Conservation (phyloP, 106 monocot species). For the Agapanthus africanus region DNA sequence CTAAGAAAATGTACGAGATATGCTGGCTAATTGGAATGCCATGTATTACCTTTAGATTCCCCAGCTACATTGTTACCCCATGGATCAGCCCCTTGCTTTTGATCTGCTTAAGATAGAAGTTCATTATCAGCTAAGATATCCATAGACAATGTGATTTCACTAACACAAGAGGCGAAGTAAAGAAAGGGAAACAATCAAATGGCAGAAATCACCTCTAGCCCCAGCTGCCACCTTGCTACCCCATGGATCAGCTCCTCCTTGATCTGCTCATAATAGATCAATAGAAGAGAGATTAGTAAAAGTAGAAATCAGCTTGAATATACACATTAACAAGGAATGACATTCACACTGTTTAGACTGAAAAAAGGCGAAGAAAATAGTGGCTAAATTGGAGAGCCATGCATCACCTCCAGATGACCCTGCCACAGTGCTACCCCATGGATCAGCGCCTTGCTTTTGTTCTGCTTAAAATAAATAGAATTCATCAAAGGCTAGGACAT, state of each 20-base stretch:
- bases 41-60: background rate
- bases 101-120: slow-evolving; percentile 2
- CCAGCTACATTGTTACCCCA: slow-evolving; percentile 2
- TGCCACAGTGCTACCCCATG: background rate
- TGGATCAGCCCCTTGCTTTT: slow-evolving; percentile 6
- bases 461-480: too few species aligned
- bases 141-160: background rate
- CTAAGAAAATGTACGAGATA: background rate
- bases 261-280: too few species aligned
- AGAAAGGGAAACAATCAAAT: background rate
- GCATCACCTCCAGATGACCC: background rate
- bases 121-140: background rate
- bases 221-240: slow-evolving; percentile 4
- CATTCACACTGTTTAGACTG: too few species aligned
- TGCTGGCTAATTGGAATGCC: background rate
- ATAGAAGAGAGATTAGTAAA: background rate
- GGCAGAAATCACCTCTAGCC: background rate
- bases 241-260: slow-evolving; percentile 2
- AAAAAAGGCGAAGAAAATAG: too few species aligned
- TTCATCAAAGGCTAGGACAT: too few species aligned
- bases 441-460: background rate
- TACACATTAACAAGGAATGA: background rate
- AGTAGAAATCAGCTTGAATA: background rate
- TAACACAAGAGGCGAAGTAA: background rate
- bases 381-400: background rate